Percentiles rank a stretch among this genome's conserved stretches.
Conservation (phyloP, 768 basidiomycete species). For the Leccinum aurantiacum region DNA sequence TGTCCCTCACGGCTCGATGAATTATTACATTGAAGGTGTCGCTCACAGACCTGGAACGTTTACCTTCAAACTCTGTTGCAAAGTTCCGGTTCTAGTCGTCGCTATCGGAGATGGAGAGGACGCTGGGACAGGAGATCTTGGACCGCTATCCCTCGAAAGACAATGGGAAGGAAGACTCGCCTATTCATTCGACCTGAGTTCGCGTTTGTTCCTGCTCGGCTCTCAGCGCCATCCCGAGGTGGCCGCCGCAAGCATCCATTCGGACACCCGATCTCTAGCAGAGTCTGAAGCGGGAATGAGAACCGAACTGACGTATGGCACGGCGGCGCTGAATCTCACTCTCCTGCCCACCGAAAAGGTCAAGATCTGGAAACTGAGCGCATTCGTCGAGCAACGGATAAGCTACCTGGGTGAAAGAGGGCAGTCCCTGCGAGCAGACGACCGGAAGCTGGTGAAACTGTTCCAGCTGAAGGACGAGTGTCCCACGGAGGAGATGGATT, state of each 20-base stretch:
- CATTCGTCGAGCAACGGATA: constrained; percentile 63
- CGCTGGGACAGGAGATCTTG: constrained; percentile 46
- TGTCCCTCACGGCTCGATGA: constrained; percentile 73
- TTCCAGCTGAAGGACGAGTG: constrained; percentile 23
- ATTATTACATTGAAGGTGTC: constrained; percentile 76
- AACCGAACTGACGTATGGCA: constrained; percentile 39
- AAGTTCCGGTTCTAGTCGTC: constrained; percentile 73
- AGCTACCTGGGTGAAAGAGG: constrained; percentile 8
- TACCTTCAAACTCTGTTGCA: constrained; percentile 68
- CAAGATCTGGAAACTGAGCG: constrained; percentile 73
- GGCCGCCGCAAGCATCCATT: not conserved
- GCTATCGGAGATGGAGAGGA: constrained; percentile 83
- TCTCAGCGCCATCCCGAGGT: constrained; percentile 12
- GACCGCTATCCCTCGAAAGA: constrained; percentile 79
- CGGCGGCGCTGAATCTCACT: constrained; percentile 73
- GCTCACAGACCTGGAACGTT: constrained; percentile 89
- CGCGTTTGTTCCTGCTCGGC: constrained; percentile 85
- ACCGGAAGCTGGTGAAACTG: constrained; percentile 11
- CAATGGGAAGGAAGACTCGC: constrained; percentile 90
- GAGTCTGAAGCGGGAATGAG: constrained; percentile 8
- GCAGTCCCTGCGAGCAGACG: constrained; percentile 2
- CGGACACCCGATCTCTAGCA: not conserved
- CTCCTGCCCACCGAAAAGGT: constrained; percentile 86
- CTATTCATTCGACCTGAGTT: constrained; percentile 76
- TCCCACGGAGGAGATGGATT: constrained; percentile 12